phyloP scores from a whole-genome alignment of 768 basidiomycete species.

The Phylloporus rhodoxanthus region DNA sequence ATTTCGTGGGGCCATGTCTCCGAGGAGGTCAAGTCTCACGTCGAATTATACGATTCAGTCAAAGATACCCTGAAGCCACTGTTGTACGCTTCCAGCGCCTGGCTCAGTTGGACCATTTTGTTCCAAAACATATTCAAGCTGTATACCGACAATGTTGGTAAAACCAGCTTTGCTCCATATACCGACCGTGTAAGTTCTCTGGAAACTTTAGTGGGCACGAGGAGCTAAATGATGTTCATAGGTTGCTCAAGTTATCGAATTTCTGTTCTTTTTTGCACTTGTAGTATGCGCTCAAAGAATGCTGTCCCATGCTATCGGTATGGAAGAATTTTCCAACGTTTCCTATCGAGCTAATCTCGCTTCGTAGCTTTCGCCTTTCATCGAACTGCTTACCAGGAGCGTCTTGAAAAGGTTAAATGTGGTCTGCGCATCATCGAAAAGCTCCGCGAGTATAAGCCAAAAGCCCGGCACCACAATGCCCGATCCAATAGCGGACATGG shows the following conservation, averaged over 20 bases:
- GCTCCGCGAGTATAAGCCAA: slow-evolving; percentile 59
- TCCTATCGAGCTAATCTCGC: neutral
- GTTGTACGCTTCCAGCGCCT: slow-evolving; percentile 64
- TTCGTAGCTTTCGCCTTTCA: slow-evolving; percentile 64
- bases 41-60: slow-evolving; percentile 66
- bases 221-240: slow-evolving; percentile 18
- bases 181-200: slow-evolving; percentile 45
- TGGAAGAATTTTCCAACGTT: neutral
- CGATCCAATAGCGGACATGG: slow-evolving; percentile 39
- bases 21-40: slow-evolving; percentile 55
- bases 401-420: slow-evolving; percentile 50
- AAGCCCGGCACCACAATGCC: slow-evolving; percentile 25
- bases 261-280: slow-evolving; percentile 70
- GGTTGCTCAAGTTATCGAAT: slow-evolving; percentile 61
- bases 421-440: slow-evolving; percentile 58
- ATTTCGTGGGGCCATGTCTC: slow-evolving; percentile 72
- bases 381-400: slow-evolving; percentile 69
- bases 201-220: neutral
- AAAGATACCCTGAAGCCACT: slow-evolving; percentile 67
- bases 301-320: slow-evolving; percentile 61
- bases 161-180: slow-evolving; percentile 52
- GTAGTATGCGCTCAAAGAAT: slow-evolving; percentile 60
- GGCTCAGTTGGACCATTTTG: slow-evolving; percentile 72
- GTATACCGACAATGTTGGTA: slow-evolving; percentile 37
- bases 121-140: slow-evolving; percentile 62